phyloP scores from a whole-genome alignment of 805 yeast genomes.

The Helenozyma baotianmanensis region DNA sequence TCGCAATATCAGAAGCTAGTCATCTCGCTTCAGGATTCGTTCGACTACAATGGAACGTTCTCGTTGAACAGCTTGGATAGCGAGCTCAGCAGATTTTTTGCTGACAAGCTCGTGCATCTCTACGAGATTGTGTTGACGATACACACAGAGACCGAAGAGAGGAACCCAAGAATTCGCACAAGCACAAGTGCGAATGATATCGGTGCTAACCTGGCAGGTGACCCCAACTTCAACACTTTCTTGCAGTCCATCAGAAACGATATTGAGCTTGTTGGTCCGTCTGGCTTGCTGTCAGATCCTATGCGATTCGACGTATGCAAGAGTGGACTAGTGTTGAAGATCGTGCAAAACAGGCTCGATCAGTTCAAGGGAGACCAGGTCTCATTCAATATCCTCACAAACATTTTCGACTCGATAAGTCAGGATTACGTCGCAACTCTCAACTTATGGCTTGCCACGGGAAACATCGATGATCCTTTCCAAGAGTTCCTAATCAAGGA shows the following conservation, averaged over 20 bases:
- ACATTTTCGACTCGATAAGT: slow-evolving; percentile 56
- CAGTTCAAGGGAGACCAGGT: slow-evolving; percentile 61
- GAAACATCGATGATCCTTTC: slow-evolving; percentile 71
- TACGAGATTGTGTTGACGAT: slow-evolving; percentile 54
- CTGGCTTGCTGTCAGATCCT: slow-evolving; percentile 47
- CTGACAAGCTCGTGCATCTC: slow-evolving; percentile 44
- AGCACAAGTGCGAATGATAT: slow-evolving; percentile 12
- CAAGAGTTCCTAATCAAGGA: slow-evolving; percentile 70
- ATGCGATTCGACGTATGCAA: slow-evolving; percentile 52
- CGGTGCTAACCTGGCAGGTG: slow-evolving; percentile 2
- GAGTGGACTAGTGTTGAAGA: slow-evolving; percentile 71
- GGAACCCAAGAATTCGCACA: slow-evolving; percentile 17
- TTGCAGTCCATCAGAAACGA: slow-evolving; percentile 38
- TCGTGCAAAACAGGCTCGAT: slow-evolving; percentile 55
- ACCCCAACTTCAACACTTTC: slow-evolving; percentile 28
- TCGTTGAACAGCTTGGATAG: slow-evolving; percentile 56
- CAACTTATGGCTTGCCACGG: slow-evolving; percentile 74
- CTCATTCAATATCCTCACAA: slow-evolving; percentile 47
- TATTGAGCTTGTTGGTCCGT: slow-evolving; percentile 37
- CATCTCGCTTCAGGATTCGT: slow-evolving; percentile 50
- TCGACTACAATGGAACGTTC: slow-evolving; percentile 44
- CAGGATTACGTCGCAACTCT: slow-evolving; percentile 61
- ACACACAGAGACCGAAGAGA: slow-evolving; percentile 42
- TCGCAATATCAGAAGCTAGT: slow-evolving; percentile 25
- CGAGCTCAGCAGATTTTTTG: slow-evolving; percentile 22